These are phyloP conservation scores for Hibiscus syriacus DNA, from an alignment of 345 rosid genomes.

Conservation along the genomic window DNA sequence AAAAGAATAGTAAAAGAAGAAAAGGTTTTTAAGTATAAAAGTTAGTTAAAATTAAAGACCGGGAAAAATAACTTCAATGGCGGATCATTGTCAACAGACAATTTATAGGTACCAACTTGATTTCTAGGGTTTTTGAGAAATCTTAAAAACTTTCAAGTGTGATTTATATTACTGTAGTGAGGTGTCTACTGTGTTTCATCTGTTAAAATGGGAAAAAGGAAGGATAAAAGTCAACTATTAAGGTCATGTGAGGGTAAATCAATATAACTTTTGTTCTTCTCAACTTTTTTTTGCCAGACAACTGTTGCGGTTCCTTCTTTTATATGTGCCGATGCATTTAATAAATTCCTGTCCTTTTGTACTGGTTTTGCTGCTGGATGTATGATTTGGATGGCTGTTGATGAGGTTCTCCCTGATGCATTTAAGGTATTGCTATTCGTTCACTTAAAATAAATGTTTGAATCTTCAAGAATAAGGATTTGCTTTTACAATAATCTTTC, in stretches of 20 bases:
- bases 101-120: neutral
- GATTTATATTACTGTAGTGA: no score
- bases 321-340: slow-evolving; percentile 95
- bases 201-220: neutral
- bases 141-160: neutral
- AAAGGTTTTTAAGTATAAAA: neutral
- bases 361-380: slow-evolving; percentile 99
- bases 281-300: slow-evolving; percentile 44
- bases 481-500: neutral
- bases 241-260: neutral
- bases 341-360: slow-evolving; percentile 89
- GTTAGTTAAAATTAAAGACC: neutral
- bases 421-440: slow-evolving; percentile 96
- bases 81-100: neutral
- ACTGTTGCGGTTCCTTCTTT: slow-evolving; percentile 96
- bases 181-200: neutral
- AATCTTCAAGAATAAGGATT: no score
- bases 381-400: slow-evolving; percentile 99
- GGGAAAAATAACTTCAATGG: neutral
- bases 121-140: neutral
- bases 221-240: neutral
- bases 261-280: neutral
- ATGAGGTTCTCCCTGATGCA: slow-evolving; percentile 98
- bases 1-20: neutral
- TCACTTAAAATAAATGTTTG: no score